A percentile compares a stretch with the other conserved stretches of the same genome.
Evolutionary conservation across 2,329 filamentous ascomycete species (phyloP).

Genomic region (Drechslerella coelobrocha): DNA sequence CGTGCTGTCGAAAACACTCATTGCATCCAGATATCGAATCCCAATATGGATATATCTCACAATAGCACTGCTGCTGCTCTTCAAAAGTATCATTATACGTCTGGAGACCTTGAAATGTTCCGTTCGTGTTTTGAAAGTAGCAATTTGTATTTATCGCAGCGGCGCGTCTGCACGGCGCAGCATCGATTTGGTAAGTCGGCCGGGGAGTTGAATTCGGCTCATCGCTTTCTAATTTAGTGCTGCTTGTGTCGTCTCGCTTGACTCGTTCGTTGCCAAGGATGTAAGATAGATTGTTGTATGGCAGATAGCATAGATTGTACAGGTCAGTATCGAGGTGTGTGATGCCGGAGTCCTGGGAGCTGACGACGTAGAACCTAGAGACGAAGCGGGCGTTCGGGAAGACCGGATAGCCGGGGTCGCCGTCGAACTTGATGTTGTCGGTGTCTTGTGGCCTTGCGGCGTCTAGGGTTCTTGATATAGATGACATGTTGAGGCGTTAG

Average conservation of each 20-base stretch:
- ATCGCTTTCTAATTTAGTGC: background rate
- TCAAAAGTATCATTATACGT: slow-evolving; percentile 28
- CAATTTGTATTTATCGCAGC: slow-evolving; percentile 43
- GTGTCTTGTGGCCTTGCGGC: background rate
- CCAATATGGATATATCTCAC: slow-evolving; percentile 39
- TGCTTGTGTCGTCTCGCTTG: background rate
- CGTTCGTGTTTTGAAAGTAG: slow-evolving; percentile 41
- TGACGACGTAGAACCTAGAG: slow-evolving; percentile 32
- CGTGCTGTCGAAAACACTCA: slow-evolving; percentile 30
- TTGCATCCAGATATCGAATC: slow-evolving; percentile 40
- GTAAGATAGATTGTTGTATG: slow-evolving; percentile 11
- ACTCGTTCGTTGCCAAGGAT: background rate
- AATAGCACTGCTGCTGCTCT: slow-evolving; percentile 30
- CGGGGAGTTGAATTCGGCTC: background rate
- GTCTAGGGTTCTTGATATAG: slow-evolving; percentile 1
- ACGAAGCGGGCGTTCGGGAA: slow-evolving; percentile 28
- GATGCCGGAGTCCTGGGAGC: slow-evolving; percentile 19
- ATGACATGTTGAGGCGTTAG: no score
- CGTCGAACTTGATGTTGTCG: background rate
- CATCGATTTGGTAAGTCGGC: slow-evolving; percentile 23
- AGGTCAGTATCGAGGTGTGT: slow-evolving; percentile 38
- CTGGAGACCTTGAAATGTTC: slow-evolving; percentile 30
- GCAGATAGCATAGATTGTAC: slow-evolving; percentile 37
- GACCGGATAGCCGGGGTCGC: slow-evolving; percentile 23
- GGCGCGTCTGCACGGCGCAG: slow-evolving; percentile 26